Evolutionary conservation across 2,329 filamentous ascomycete genomes (phyloP), one percentile per base, ranked within the genome.

Genomic region (Aspergillus intermedius): DNA sequence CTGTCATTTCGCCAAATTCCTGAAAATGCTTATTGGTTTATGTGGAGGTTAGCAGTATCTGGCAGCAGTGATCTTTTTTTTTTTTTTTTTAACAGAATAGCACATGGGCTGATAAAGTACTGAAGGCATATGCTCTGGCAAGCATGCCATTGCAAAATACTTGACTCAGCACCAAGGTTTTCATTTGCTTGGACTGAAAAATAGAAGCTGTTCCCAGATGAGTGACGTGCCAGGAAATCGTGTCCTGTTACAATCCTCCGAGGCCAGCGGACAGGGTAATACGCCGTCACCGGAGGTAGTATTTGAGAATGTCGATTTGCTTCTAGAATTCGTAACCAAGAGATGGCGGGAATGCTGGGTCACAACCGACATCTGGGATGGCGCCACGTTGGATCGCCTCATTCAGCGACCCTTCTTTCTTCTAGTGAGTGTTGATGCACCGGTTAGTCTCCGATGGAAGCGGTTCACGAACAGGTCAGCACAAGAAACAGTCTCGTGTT

Each of bases 121-220:
- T 17, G 37, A 62, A 93, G 91, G 88, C 62, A 91, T 96, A 61
- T 97, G 91, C 74, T 84, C 91, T 44, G 93, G 93, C 62, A 97
- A 96, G 74, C 84, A 83, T 65, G 88, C 89, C 8, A 88, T 97
- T 55, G 90, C 90, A 49, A 81, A 88, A 47, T 96, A 95, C 66
- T 81, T 98, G 7, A 81, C 91, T 55, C 80, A 90, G 54, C 81
- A 91, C 55, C 87, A 96, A 69, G 83, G 81, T 52, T 98, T 97
- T 71, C 82, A 80, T 52, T 81, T 81, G 42, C 78, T 96, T 49
- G 77, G 81, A 59, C 76, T 95, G 25, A 69, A 65, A 37, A 49
- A 47, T 32, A 65, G 55, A 30, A 40, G 65, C 62, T 50, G 47
- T n/a, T 45, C 57, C 21, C 50, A 42, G 13, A 50, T 58, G 40